These are phyloP conservation scores for Capsicum pubescens DNA, from an alignment of 257 asterid genomes.

Conservation along the genomic window DNA sequence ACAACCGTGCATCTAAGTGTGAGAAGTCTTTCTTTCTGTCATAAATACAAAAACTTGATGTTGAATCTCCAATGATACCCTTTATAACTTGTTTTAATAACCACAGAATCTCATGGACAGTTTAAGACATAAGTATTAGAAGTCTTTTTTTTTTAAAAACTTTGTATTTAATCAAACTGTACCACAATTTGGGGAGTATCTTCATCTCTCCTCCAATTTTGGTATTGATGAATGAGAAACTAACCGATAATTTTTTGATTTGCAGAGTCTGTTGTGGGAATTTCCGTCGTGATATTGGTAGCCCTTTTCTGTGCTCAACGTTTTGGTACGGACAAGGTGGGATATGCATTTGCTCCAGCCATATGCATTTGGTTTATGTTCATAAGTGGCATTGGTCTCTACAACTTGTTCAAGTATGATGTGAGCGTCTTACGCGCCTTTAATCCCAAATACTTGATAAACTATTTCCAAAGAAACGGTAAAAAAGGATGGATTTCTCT, in stretches of 20 bases:
- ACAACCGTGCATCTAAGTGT: too few relatives aligned
- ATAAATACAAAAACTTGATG: not conserved
- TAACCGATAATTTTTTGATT: not conserved
- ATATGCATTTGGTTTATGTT: slow-evolving; percentile 55
- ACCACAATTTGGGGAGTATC: accelerated
- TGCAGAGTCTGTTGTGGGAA: slow-evolving; percentile 50
- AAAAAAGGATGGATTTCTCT: slow-evolving; percentile 63
- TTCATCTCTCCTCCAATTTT: too few relatives aligned
- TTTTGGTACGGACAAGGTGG: slow-evolving; percentile 71
- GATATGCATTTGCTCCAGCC: slow-evolving; percentile 66
- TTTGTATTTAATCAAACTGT: not conserved
- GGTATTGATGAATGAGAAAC: not conserved
- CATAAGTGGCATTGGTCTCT: slow-evolving; percentile 54
- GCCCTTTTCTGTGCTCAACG: slow-evolving; percentile 53
- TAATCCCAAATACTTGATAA: slow-evolving; percentile 52
- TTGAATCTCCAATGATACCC: not conserved
- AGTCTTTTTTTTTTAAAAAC: not conserved
- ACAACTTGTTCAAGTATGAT: slow-evolving; percentile 61
- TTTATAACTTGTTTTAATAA: not conserved
- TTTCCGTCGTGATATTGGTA: slow-evolving; percentile 58
- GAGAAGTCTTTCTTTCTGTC: not conserved
- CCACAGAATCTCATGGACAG: not conserved
- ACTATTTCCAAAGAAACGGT: slow-evolving; percentile 57
- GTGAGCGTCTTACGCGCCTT: slow-evolving; percentile 50
- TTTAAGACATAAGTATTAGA: not conserved